phyloP scores from a whole-genome alignment of 306 rosid genomes.

The Trifolium fragiferum region DNA sequence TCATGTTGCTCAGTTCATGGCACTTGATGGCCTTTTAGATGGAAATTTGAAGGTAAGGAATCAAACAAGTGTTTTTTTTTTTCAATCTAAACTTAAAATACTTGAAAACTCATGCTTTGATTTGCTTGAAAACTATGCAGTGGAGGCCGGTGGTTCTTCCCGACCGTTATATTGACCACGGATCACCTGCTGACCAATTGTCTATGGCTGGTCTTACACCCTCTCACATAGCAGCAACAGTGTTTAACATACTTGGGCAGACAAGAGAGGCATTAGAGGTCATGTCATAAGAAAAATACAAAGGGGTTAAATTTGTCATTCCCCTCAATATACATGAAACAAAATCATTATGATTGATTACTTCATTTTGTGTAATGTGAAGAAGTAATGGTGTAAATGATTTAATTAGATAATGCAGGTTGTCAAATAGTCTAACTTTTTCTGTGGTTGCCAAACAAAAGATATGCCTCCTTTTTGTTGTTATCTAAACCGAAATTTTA shows the following conservation, averaged over 20 bases:
- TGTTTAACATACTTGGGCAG: constrained; percentile 84
- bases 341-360: not conserved
- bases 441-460: not conserved
- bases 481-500: not conserved
- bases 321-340: constrained; percentile 40
- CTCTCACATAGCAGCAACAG: constrained; percentile 90
- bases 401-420: constrained; percentile 7
- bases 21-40: constrained; percentile 96
- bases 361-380: constrained; percentile 23
- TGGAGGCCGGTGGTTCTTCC: constrained; percentile 99
- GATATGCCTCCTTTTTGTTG: not conserved
- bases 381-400: constrained; percentile 27
- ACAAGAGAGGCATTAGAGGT: constrained; percentile 86
- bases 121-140: constrained; percentile 52
- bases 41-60: constrained; percentile 71
- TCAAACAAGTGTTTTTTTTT: not conserved
- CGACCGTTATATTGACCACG: constrained; percentile 85
- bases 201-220: constrained; percentile 80
- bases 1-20: constrained; percentile 93
- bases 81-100: not conserved
- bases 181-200: constrained; percentile 80
- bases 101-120: constrained; percentile 24
- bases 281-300: constrained; percentile 52
- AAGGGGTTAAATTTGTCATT: constrained; percentile 13
- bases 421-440: constrained; percentile 30